These are phyloP conservation scores for Camillea tinctor DNA, from an alignment of 2,329 filamentous ascomycete genomes.

Conservation along the genomic window DNA sequence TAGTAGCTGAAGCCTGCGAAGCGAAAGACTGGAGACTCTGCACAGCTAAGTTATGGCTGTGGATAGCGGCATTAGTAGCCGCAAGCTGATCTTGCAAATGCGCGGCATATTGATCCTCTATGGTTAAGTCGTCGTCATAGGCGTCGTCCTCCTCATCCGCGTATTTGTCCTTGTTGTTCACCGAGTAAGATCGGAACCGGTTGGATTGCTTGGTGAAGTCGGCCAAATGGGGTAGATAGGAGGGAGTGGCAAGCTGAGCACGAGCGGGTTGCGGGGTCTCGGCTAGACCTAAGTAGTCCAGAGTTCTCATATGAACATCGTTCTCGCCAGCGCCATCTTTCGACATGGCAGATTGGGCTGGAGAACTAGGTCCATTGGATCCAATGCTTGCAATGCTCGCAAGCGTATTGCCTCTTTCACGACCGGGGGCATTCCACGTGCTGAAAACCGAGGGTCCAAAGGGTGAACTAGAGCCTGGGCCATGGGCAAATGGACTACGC, in stretches of 20 bases:
- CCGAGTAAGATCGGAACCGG: conserved; percentile 94
- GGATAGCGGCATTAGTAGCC: conserved; percentile 69
- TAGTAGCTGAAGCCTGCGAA: conserved; percentile 74
- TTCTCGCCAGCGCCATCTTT: conserved; percentile 81
- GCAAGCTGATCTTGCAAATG: conserved; percentile 62
- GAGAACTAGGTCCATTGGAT: conserved; percentile 87
- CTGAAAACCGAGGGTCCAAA: conserved; percentile 92
- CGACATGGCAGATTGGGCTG: conserved; percentile 81
- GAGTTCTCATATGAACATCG: conserved; percentile 82
- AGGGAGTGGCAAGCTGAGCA: conserved; percentile 71
- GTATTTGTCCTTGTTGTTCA: conserved; percentile 98
- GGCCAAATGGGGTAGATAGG: conserved; percentile 72
- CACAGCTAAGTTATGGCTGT: conserved; percentile 89
- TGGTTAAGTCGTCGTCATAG: conserved; percentile 59
- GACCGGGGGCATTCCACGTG: conserved; percentile 71
- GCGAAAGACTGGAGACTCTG: conserved; percentile 71
- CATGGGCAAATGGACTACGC: conserved; percentile 65
- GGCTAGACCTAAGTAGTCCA: conserved; percentile 93
- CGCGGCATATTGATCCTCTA: conserved; percentile 60
- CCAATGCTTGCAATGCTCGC: conserved; percentile 80
- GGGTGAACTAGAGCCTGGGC: conserved; percentile 58
- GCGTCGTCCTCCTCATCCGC: conserved; percentile 84
- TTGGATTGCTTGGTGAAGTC: conserved; percentile 77
- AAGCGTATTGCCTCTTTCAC: conserved; percentile 83
- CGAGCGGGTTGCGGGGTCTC: conserved; percentile 84